These are phyloP conservation scores for Suillus bovinus DNA, from an alignment of 768 basidiomycete species.

Conservation along the genomic window DNA sequence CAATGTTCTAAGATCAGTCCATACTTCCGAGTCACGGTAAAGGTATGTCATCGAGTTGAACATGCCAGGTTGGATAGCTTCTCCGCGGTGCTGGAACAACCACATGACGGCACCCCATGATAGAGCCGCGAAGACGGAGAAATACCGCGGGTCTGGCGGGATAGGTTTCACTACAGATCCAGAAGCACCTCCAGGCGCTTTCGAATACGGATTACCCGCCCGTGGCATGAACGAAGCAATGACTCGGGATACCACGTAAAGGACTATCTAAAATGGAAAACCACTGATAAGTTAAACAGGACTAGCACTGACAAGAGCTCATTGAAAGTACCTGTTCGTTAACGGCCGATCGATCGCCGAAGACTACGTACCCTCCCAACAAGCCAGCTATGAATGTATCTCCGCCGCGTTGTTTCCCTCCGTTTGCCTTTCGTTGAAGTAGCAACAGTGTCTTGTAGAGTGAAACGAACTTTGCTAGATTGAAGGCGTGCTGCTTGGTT, in stretches of 20 bases:
- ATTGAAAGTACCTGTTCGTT: constrained; percentile 75
- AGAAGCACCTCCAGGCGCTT: constrained; percentile 41
- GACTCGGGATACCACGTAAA: constrained; percentile 93
- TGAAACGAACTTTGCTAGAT: constrained; percentile 92
- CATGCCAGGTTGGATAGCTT: constrained; percentile 96
- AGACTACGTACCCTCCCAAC: constrained; percentile 87
- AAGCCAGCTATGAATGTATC: constrained; percentile 95
- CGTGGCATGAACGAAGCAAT: constrained; percentile 91
- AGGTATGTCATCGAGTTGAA: constrained; percentile 95
- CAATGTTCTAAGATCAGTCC: constrained; percentile 80
- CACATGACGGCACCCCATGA: constrained; percentile 98
- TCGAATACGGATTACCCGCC: constrained; percentile 54
- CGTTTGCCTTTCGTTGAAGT: constrained; percentile 77
- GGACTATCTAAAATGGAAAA: constrained; percentile 71
- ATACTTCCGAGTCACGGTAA: constrained; percentile 89
- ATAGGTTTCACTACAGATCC: constrained; percentile 58
- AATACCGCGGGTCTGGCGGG: constrained; percentile 83
- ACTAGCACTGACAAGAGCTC: constrained; percentile 3
- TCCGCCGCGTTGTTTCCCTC: constrained; percentile 74
- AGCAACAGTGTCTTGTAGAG: constrained; percentile 88
- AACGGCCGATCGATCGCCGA: constrained; percentile 82
- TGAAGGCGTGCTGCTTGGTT: constrained; percentile 88
- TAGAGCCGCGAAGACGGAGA: constrained; percentile 83
- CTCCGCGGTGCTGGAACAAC: constrained; percentile 82
- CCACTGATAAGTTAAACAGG: constrained; percentile 11